A percentile compares a stretch with the other conserved stretches of the same genome.
Evolutionary conservation across 768 basidiomycete genomes (phyloP).

Genomic region (Pseudohyphozyma bogoriensis): DNA sequence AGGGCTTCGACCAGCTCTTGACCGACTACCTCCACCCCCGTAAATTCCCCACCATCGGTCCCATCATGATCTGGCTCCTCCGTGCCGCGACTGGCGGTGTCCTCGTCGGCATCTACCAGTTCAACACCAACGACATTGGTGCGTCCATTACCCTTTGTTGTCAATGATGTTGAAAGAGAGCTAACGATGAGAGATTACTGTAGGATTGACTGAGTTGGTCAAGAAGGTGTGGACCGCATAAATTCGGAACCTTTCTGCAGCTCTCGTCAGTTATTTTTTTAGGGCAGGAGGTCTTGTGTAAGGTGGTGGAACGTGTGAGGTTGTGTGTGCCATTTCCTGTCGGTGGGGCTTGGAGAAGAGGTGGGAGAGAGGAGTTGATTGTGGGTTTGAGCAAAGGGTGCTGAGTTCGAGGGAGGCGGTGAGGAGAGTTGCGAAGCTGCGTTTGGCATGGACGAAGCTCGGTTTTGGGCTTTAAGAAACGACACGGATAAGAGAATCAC

Average conservation of each 20-base stretch:
- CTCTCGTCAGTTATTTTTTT: too few species aligned
- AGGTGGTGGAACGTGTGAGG: neutral
- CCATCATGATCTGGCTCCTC: conserved; percentile 60
- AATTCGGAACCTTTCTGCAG: too few species aligned
- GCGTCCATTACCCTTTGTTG: conserved; percentile 37
- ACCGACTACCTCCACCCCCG: conserved; percentile 87
- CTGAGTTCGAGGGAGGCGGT: neutral
- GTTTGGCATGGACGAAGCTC: neutral
- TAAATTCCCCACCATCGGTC: conserved; percentile 80
- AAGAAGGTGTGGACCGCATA: conserved; percentile 73
- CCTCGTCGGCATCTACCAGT: conserved; percentile 86
- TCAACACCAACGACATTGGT: conserved; percentile 99
- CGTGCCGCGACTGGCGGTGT: conserved; percentile 67
- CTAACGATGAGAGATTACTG: neutral
- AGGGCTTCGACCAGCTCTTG: conserved; percentile 62
- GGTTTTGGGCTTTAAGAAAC: too few species aligned
- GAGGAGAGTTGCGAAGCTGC: neutral
- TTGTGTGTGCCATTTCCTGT: neutral
- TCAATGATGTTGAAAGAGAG: neutral
- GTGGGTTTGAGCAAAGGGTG: neutral
- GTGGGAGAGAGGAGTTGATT: neutral
- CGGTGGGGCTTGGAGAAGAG: neutral
- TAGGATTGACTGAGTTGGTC: conserved; percentile 79
- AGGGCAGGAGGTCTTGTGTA: neutral
- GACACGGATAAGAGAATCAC: too few species aligned